These are phyloP conservation scores for Arachis monticola DNA, from an alignment of 331 rosid species.

Conservation along the genomic window DNA sequence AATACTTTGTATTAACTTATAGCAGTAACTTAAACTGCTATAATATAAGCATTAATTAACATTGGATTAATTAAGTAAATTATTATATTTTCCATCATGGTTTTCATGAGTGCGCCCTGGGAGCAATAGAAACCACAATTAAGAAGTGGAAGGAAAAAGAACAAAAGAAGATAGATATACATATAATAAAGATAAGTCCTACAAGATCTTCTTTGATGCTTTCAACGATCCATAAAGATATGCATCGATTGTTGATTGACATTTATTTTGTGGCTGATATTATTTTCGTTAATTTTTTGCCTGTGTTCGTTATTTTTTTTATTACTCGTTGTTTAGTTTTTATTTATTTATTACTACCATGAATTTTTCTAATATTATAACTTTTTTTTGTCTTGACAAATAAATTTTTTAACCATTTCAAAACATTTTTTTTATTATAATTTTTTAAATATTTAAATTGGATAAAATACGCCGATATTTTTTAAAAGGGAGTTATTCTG, in stretches of 20 bases:
- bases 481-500: no score
- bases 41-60: not conserved
- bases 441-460: no score
- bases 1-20: not conserved
- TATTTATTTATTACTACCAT: no score
- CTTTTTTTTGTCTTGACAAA: not conserved
- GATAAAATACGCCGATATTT: no score
- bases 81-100: not conserved
- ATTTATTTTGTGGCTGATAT: not conserved
- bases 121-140: not conserved
- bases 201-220: conserved; percentile 32
- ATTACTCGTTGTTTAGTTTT: no score
- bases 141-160: not conserved
- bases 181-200: not conserved
- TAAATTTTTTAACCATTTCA: no score
- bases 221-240: conserved; percentile 15
- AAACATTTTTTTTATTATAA: no score
- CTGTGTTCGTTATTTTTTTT: not conserved
- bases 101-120: not conserved
- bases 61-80: not conserved
- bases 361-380: not conserved
- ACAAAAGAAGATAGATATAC: no score
- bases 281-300: conserved; percentile 8
- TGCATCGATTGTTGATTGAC: not conserved
- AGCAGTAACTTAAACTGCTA: not conserved